phyloP scores from a whole-genome alignment of 1,284 basidiomycete species.

The Papiliotrema terrestris region DNA sequence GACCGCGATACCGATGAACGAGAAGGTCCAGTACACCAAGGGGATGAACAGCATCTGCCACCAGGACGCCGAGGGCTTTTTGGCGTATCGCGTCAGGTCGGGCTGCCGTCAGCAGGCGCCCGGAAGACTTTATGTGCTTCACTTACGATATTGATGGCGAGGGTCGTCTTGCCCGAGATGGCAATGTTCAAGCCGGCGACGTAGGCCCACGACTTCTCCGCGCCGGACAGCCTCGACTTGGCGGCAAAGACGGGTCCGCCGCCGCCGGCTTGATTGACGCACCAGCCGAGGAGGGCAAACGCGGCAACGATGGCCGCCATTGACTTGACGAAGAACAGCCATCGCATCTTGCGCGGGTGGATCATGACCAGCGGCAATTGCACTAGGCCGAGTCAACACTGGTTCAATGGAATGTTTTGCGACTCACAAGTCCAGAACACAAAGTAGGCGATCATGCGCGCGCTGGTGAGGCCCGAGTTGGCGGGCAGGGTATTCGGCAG shows the following conservation, averaged over 20 bases:
- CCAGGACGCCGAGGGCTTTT: conserved; percentile 45
- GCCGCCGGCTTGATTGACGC: conserved; percentile 50
- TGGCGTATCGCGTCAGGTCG: conserved; percentile 36
- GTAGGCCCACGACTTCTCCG: conserved; percentile 62
- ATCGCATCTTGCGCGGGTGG: conserved; percentile 68
- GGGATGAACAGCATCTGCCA: conserved; percentile 40
- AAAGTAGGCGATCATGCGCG: conserved; percentile 62
- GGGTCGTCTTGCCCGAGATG: conserved; percentile 56
- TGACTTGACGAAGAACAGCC: conserved; percentile 68
- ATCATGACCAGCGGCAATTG: conserved; percentile 64
- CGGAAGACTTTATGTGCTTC: neutral
- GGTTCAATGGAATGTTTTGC: conserved; percentile 3
- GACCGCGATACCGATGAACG: conserved; percentile 55
- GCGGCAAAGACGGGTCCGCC: conserved; percentile 58
- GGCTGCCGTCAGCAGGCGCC: conserved; percentile 49
- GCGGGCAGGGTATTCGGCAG: conserved; percentile 62
- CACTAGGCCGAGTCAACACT: conserved; percentile 13
- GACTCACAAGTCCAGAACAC: conserved; percentile 62
- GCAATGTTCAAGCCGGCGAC: conserved; percentile 64
- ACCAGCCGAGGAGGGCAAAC: conserved; percentile 63
- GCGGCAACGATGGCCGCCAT: conserved; percentile 60
- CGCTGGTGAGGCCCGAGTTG: conserved; percentile 61
- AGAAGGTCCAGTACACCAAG: conserved; percentile 38
- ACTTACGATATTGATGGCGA: conserved; percentile 41
- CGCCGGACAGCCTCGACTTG: conserved; percentile 19